phyloP scores from a whole-genome alignment of 768 basidiomycete species.

The Trametes elegans region DNA sequence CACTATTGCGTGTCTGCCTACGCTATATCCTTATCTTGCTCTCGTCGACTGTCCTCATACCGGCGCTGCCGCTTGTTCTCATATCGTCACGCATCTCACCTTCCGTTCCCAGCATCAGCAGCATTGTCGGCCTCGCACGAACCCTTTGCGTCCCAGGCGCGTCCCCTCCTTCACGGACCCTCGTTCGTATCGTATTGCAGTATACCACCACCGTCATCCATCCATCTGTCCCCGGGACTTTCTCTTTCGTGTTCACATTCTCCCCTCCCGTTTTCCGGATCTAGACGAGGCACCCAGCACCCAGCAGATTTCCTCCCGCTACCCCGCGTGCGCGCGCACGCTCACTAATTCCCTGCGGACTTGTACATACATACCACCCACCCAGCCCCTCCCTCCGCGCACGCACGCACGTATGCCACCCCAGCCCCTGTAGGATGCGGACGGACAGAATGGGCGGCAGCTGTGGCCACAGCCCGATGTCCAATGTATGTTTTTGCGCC shows the following conservation, averaged over 20 bases:
- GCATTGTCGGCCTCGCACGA: background rate
- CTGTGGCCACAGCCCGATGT: too few relatives aligned
- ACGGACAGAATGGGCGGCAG: too few relatives aligned
- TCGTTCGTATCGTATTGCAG: background rate
- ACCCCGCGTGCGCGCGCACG: background rate
- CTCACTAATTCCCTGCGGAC: background rate
- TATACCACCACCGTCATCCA: background rate
- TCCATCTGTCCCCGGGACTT: background rate
- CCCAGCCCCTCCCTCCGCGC: too few relatives aligned
- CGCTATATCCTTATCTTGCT: constrained; percentile 3
- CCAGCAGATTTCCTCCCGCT: background rate
- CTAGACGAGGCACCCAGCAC: background rate
- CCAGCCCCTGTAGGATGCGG: too few relatives aligned
- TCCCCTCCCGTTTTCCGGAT: background rate
- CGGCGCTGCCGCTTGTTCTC: background rate
- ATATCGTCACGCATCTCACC: background rate
- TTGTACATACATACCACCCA: background rate
- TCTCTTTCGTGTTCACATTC: background rate
- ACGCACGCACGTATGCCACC: background rate
- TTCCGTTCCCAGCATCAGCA: background rate
- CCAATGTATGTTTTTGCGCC: too few relatives aligned
- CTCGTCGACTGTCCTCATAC: constrained; percentile 1
- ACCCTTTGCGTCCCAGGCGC: constrained; percentile 6
- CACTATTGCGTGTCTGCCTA: background rate
- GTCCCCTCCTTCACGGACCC: constrained; percentile 7